These are phyloP conservation scores for Fusarium ambrosium DNA, from an alignment of 2,329 filamentous ascomycete genomes.

Conservation along the genomic window DNA sequence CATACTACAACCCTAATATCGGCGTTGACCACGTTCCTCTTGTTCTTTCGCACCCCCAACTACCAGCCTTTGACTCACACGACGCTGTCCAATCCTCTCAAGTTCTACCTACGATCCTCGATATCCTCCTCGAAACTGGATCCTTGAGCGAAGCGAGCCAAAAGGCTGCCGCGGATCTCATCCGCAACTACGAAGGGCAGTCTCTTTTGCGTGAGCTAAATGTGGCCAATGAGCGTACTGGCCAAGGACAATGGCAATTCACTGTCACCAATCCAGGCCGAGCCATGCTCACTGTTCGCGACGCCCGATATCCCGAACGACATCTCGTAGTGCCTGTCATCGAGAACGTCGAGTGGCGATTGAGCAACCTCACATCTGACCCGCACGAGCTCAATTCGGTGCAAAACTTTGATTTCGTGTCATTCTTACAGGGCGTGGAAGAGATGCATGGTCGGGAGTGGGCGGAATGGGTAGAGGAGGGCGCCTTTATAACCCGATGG, in stretches of 20 bases:
- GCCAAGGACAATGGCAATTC: constrained; percentile 52
- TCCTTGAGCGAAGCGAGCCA: constrained; percentile 43
- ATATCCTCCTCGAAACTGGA: constrained; percentile 49
- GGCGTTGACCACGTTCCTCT: constrained; percentile 50
- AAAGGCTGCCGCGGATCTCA: constrained; percentile 42
- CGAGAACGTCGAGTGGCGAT: constrained; percentile 51
- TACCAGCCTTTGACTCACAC: constrained; percentile 47
- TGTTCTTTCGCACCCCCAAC: constrained; percentile 49
- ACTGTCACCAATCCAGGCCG: constrained; percentile 52
- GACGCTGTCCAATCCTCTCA: constrained; percentile 50
- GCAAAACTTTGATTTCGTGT: constrained; percentile 44
- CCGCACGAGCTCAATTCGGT: constrained; percentile 45
- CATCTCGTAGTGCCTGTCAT: constrained; percentile 51
- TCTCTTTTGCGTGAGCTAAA: constrained; percentile 47
- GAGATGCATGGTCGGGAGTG: constrained; percentile 43
- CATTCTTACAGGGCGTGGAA: constrained; percentile 45
- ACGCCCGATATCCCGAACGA: constrained; percentile 48
- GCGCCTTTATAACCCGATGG: constrained; percentile 51
- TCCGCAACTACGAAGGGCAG: constrained; percentile 51
- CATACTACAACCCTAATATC: constrained; percentile 52
- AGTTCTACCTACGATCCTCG: constrained; percentile 51
- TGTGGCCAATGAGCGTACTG: constrained; percentile 20
- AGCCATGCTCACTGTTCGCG: constrained; percentile 51
- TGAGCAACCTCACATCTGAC: constrained; percentile 47
- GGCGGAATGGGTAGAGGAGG: constrained; percentile 51